Percentiles rank a stretch among this genome's conserved stretches.
These are phyloP conservation scores for Telopea speciosissima DNA, from an alignment of 177 flowering plant genomes.

Conservation along the genomic window DNA sequence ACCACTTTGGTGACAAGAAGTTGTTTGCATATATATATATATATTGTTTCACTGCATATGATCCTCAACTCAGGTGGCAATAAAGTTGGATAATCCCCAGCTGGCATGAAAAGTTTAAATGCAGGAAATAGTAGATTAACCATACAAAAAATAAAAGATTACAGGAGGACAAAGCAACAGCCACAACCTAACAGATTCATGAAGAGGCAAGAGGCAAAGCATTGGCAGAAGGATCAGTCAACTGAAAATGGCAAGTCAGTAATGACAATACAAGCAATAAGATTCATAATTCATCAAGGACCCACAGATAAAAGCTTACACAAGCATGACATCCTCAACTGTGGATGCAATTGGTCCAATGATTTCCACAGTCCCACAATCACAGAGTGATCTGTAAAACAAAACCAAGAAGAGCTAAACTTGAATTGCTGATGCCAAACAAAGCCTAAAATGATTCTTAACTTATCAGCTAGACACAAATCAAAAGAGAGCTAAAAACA, in stretches of 20 bases:
- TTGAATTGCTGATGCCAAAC: neutral
- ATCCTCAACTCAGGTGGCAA: neutral
- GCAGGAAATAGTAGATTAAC: neutral
- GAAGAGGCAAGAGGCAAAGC: too few relatives aligned
- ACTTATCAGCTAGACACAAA: neutral
- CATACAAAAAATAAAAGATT: neutral
- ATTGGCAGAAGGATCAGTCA: too few relatives aligned
- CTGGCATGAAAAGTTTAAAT: neutral
- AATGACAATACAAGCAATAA: neutral
- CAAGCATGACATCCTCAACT: constrained; percentile 85
- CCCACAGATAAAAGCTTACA: constrained; percentile 37
- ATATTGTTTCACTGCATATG: too few relatives aligned
- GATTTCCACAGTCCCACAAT: constrained; percentile 73
- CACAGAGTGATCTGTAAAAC: constrained; percentile 55
- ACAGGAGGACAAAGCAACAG: too few relatives aligned
- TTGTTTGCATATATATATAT: too few relatives aligned
- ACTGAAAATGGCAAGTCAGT: neutral
- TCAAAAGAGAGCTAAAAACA: neutral
- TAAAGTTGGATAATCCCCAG: neutral
- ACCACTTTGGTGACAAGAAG: too few relatives aligned
- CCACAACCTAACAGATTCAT: too few relatives aligned
- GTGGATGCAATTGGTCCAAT: constrained; percentile 79
- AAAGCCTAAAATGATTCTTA: neutral
- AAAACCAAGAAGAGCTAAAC: constrained; percentile 6
- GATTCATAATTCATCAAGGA: neutral